Percentiles rank a stretch among this genome's conserved stretches.
phyloP scores from a whole-genome alignment of 306 rosid genomes.

The Dalbergia oliveri region DNA sequence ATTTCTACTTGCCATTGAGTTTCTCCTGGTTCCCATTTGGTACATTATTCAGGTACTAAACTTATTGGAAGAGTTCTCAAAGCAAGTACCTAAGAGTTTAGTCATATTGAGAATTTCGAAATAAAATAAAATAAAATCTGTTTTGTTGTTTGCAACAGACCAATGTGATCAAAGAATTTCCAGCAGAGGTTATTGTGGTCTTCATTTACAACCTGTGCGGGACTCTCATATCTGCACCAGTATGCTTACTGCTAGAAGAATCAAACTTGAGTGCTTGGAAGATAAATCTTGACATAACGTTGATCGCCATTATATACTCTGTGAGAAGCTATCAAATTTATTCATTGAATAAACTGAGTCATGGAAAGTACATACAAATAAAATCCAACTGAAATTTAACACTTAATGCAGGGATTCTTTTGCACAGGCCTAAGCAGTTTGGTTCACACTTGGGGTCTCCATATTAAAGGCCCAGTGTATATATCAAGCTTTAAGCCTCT shows the following conservation, averaged over 20 bases:
- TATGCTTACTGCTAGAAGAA: conserved; percentile 58
- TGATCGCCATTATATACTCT: conserved; percentile 56
- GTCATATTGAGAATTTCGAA: neutral
- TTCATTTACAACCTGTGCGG: conserved; percentile 59
- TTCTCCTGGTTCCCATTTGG: conserved; percentile 52
- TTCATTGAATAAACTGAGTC: neutral
- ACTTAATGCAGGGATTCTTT: conserved; percentile 45
- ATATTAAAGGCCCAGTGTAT: conserved; percentile 66
- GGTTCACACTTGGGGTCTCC: conserved; percentile 66
- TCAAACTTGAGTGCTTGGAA: conserved; percentile 57
- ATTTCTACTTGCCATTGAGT: conserved; percentile 45
- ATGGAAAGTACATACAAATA: neutral
- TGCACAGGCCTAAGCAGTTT: conserved; percentile 42
- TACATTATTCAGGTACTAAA: conserved; percentile 61
- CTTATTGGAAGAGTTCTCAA: neutral
- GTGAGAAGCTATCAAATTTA: conserved; percentile 42
- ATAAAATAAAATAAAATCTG: neutral
- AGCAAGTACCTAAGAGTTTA: neutral
- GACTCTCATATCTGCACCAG: conserved; percentile 55
- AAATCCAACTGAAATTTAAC: neutral
- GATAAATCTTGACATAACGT: conserved; percentile 52
- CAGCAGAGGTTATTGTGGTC: conserved; percentile 60
- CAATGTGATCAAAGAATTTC: conserved; percentile 45
- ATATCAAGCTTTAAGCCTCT: conserved; percentile 64
- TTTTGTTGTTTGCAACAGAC: conserved; percentile 44